phyloP scores from a whole-genome alignment of 78 protist genomes.

The Pigoraptor vietnamica region DNA sequence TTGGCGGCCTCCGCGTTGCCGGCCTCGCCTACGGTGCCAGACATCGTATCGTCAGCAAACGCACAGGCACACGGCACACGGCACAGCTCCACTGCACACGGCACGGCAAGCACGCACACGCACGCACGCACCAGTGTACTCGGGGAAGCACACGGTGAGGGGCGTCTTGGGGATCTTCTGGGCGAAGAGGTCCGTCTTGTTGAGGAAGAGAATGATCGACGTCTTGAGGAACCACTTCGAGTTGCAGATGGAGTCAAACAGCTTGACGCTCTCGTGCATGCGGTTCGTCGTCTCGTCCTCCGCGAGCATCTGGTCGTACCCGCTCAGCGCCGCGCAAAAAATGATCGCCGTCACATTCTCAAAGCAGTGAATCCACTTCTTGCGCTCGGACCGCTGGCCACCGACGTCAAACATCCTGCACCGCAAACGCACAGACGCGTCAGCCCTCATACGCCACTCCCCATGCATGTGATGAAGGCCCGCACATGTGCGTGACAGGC shows the following conservation, averaged over 20 bases:
- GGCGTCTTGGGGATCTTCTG: conserved; percentile 61
- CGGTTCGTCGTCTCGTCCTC: conserved; percentile 85
- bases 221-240: conserved; percentile 82
- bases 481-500: neutral
- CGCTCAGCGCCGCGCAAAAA: conserved; percentile 79
- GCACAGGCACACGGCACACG: no score
- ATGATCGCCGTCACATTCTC: conserved; percentile 90
- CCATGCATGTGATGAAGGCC: neutral
- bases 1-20: conserved; percentile 42
- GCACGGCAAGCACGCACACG: neutral
- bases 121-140: conserved; percentile 52
- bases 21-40: conserved; percentile 25
- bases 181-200: conserved; percentile 83
- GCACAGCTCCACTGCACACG: no score
- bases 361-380: conserved; percentile 96
- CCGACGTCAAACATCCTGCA: conserved; percentile 89
- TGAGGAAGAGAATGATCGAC: conserved; percentile 86
- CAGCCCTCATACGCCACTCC: neutral
- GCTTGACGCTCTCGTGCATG: conserved; percentile 82
- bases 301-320: conserved; percentile 71
- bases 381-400: conserved; percentile 90
- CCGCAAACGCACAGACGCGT: neutral
- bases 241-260: conserved; percentile 88
- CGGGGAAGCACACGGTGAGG: conserved; percentile 64
- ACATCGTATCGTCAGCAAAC: neutral